Evolutionary conservation across 2,329 filamentous ascomycete species (phyloP), one percentile per base, ranked within the genome.

Genomic region (Amauroascus niger): DNA sequence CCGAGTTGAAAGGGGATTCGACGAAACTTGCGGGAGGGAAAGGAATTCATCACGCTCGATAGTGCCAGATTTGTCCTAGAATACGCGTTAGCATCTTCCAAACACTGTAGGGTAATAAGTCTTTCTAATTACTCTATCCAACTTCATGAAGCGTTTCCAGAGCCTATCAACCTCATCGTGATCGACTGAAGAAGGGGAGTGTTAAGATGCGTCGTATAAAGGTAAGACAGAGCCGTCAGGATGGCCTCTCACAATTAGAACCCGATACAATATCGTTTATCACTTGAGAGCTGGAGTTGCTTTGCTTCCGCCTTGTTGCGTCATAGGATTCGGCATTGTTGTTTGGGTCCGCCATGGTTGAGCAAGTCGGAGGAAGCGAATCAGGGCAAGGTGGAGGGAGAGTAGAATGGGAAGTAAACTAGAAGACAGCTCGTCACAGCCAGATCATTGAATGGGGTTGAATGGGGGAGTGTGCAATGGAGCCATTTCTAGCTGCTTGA

Each of bases 1-100:
- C 87, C 91, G 86, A 65, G 93, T 97, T 60, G 93, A 93, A 52
- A 98, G 84, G 26, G 93, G 93, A 74, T 98, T 98, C 47, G 91
- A 95, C 54, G 89, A 95, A 69, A 98, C 95, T 75, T 97, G 93
- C 33, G 93, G 93, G 56, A 98, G 82, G 65, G 87, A 93, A 61
- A 98, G 83, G 72, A 98, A 98, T 71, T 98, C 93, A 69, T 97
- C 91, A 66, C 93, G 89, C 73, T 98, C 93, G 73, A 98, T 95
- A 46, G 93, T 97, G 63, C 93, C 93, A 13, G 90, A 96, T 75
- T 94, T 94, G 71, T 98, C 91, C 91, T 96, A 61, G 35, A 33
- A n/a, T 47, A 32, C n/a, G 20, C 22, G 22, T 47, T 37, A 55
- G 6, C 13, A 22, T 41, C 39, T 13, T 45, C 1, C 3, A 45